phyloP scores from a whole-genome alignment of 768 basidiomycete species.

The Amanita fuliginea region DNA sequence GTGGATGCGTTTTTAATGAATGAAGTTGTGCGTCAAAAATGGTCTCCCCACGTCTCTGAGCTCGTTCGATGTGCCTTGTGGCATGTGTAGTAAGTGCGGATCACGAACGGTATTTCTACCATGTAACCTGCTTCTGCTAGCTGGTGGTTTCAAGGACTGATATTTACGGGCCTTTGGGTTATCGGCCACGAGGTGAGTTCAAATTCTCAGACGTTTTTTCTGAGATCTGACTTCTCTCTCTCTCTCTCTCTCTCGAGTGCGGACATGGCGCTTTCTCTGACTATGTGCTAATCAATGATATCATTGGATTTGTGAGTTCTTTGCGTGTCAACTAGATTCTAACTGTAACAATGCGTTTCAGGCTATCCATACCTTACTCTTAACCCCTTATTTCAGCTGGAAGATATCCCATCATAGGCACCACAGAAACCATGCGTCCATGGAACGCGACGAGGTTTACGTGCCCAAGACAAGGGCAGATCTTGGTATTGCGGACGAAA shows the following conservation, averaged over 20 bases:
- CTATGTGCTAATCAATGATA: conserved; percentile 34
- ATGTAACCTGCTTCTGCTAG: conserved; percentile 14
- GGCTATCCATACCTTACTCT: conserved; percentile 35
- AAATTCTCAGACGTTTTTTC: neutral
- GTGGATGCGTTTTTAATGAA: conserved; percentile 33
- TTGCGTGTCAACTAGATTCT: conserved; percentile 1
- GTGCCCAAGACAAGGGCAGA: conserved; percentile 51
- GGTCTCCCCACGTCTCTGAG: conserved; percentile 26
- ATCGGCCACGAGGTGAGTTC: conserved; percentile 42
- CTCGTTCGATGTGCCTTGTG: conserved; percentile 30
- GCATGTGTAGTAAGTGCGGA: conserved; percentile 31
- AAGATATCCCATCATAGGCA: conserved; percentile 44
- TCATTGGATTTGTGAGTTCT: conserved; percentile 37
- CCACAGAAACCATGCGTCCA: conserved; percentile 38
- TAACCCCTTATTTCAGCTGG: conserved; percentile 47
- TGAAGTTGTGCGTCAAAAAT: conserved; percentile 10
- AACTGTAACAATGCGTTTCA: conserved; percentile 7
- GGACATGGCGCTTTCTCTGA: conserved; percentile 48
- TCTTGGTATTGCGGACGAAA: conserved; percentile 34
- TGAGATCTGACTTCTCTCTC: neutral
- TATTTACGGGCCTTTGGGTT: conserved; percentile 48
- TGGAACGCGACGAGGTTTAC: conserved; percentile 48
- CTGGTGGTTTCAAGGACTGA: conserved; percentile 56
- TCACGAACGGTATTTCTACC: neutral
- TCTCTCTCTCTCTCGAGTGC: conserved; percentile 27